Evolutionary conservation across 192 early-diverging fungal species (phyloP).

Genomic region (Coemansia sp.): DNA sequence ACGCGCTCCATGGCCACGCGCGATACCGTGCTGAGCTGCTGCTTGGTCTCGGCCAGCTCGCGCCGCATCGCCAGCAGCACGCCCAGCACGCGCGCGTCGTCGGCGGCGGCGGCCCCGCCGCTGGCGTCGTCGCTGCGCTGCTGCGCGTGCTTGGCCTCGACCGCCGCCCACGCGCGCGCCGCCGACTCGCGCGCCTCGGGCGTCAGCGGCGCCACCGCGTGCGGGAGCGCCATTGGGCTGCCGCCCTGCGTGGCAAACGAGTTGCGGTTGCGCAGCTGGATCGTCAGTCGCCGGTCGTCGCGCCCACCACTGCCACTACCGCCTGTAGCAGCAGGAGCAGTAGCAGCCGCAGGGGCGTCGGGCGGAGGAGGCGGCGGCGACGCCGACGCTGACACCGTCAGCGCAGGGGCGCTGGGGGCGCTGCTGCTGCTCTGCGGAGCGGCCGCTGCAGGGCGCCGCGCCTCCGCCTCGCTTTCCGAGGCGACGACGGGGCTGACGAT

Average conservation of each 20-base stretch:
- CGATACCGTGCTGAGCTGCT: conserved; percentile 51
- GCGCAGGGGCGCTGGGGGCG: conserved; percentile 1
- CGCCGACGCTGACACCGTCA: neutral
- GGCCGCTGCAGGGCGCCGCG: neutral
- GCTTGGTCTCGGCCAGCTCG: conserved; percentile 54
- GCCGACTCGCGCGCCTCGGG: conserved; percentile 30
- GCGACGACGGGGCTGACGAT: conserved; percentile 24
- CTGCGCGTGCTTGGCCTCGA: conserved; percentile 43
- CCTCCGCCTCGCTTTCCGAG: conserved; percentile 9
- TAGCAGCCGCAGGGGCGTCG: neutral
- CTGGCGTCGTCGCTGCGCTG: conserved; percentile 12
- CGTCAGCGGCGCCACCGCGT: neutral
- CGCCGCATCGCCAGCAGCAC: conserved; percentile 45
- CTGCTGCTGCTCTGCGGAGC: conserved; percentile 23
- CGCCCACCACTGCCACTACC: conserved; percentile 9
- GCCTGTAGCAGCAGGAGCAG: no score
- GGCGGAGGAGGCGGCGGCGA: neutral
- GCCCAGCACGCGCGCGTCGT: conserved; percentile 25
- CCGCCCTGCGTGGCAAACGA: conserved; percentile 16
- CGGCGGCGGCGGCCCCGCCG: neutral
- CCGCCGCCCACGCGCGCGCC: conserved; percentile 16
- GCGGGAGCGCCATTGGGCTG: neutral
- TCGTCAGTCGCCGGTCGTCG: conserved; percentile 53
- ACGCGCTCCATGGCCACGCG: conserved; percentile 53
- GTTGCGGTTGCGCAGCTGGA: conserved; percentile 57